phyloP scores from a whole-genome alignment of 371 early-diverging fungal genomes.

The Mortierella sp. region DNA sequence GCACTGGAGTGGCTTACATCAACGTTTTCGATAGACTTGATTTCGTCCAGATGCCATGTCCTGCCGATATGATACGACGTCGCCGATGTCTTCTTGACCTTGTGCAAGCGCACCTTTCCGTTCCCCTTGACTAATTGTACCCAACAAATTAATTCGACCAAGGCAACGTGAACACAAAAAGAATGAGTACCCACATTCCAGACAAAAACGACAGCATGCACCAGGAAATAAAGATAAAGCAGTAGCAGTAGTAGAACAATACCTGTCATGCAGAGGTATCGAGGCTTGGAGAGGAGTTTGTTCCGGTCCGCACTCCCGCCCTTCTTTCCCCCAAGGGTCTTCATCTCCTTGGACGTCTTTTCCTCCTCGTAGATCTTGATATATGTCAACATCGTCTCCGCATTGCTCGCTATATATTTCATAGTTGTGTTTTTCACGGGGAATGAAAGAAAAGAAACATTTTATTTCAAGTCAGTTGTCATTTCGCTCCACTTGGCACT shows the following conservation, averaged over 20 bases:
- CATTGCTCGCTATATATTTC: conserved; percentile 25
- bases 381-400: conserved; percentile 54
- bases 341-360: conserved; percentile 42
- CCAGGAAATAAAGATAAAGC: neutral
- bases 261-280: conserved; percentile 58
- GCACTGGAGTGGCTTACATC: conserved; percentile 66
- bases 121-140: conserved; percentile 61
- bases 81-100: conserved; percentile 68
- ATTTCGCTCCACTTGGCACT: neutral
- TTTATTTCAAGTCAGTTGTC: neutral
- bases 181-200: too few relatives aligned
- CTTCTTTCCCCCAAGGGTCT: conserved; percentile 36
- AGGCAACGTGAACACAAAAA: neutral
- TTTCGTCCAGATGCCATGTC: conserved; percentile 71
- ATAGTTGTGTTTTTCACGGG: neutral
- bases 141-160: neutral
- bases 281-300: conserved; percentile 52
- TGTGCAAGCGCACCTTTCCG: conserved; percentile 66
- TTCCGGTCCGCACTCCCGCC: conserved; percentile 37
- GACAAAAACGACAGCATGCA: neutral
- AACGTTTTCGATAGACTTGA: conserved; percentile 65
- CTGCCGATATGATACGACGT: conserved; percentile 70
- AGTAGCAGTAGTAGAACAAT: neutral
- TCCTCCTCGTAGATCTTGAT: conserved; percentile 57
- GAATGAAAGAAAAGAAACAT: neutral